Percentiles rank a stretch among this genome's conserved stretches.
Evolutionary conservation across 129 eudicot species (phyloP).

Genomic region (Artemisia annua): DNA sequence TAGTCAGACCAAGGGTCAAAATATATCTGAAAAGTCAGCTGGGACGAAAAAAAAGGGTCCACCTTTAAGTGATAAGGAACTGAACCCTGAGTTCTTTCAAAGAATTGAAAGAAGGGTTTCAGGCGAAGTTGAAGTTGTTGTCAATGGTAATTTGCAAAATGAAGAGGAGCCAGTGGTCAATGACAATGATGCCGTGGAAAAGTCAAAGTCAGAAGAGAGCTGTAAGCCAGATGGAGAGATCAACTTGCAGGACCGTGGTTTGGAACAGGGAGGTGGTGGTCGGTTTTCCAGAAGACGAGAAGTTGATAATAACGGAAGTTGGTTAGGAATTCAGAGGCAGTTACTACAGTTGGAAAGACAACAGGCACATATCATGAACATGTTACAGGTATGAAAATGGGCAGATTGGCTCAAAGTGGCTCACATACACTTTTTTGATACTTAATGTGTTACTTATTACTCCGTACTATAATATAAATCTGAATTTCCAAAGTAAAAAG

Average conservation of each 20-base stretch:
- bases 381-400: constrained; percentile 57
- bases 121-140: constrained; percentile 87
- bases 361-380: constrained; percentile 81
- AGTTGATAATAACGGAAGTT: constrained; percentile 55
- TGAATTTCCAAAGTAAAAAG: too few relatives aligned
- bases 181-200: constrained; percentile 33
- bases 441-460: too few relatives aligned
- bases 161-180: constrained; percentile 42
- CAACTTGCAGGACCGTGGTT: constrained; percentile 28
- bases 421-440: too few relatives aligned
- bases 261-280: constrained; percentile 40
- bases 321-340: constrained; percentile 89
- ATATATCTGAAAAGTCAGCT: constrained; percentile 53
- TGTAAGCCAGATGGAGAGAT: constrained; percentile 37
- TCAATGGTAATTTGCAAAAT: constrained; percentile 51
- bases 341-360: constrained; percentile 78
- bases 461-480: too few relatives aligned
- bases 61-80: constrained; percentile 69
- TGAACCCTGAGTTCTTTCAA: constrained; percentile 86
- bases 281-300: constrained; percentile 41
- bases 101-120: constrained; percentile 72
- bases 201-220: constrained; percentile 31
- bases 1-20: constrained; percentile 48
- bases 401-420: too few relatives aligned
- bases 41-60: constrained; percentile 79